These are phyloP conservation scores for Boletus coccyginus DNA, from an alignment of 768 basidiomycete species.

Conservation along the genomic window DNA sequence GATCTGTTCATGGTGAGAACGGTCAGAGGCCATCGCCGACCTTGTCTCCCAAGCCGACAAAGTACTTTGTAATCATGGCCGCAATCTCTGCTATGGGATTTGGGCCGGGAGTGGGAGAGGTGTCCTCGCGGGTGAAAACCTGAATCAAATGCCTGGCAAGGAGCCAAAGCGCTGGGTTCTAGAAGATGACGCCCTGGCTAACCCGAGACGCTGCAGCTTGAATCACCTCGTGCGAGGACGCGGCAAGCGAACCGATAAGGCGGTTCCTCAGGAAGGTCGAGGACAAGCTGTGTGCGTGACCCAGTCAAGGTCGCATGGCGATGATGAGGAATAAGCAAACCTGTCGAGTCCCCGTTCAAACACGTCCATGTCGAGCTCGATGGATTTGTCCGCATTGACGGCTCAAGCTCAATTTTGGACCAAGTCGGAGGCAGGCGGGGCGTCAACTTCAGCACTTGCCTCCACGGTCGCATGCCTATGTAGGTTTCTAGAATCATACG, in stretches of 20 bases:
- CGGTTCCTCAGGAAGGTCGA: conserved; percentile 26
- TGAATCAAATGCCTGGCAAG: too few species aligned
- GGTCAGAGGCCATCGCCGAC: too few species aligned
- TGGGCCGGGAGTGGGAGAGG: too few species aligned
- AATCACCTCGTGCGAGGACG: conserved; percentile 6
- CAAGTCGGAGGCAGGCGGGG: too few species aligned
- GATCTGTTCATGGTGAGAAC: too few species aligned
- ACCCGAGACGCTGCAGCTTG: conserved; percentile 19
- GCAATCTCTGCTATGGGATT: too few species aligned
- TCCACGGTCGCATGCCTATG: conserved; percentile 30
- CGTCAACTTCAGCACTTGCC: conserved; percentile 12
- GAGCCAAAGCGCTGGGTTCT: conserved; percentile 29
- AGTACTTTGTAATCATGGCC: too few species aligned
- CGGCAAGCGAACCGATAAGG: conserved; percentile 20
- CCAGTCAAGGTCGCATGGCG: too few species aligned
- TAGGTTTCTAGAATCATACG: not conserved
- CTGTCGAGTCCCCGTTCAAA: conserved; percentile 39
- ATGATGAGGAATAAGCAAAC: conserved; percentile 3
- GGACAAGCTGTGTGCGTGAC: conserved; percentile 22
- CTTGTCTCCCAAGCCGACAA: not conserved
- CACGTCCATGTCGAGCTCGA: conserved; percentile 17
- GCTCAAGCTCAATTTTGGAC: not conserved
- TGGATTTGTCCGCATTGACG: conserved; percentile 7
- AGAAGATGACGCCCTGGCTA: conserved; percentile 41
- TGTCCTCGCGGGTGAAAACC: too few species aligned